These are phyloP conservation scores for Daldinia decipiens DNA, from an alignment of 495 filamentous ascomycete species.

Conservation along the genomic window DNA sequence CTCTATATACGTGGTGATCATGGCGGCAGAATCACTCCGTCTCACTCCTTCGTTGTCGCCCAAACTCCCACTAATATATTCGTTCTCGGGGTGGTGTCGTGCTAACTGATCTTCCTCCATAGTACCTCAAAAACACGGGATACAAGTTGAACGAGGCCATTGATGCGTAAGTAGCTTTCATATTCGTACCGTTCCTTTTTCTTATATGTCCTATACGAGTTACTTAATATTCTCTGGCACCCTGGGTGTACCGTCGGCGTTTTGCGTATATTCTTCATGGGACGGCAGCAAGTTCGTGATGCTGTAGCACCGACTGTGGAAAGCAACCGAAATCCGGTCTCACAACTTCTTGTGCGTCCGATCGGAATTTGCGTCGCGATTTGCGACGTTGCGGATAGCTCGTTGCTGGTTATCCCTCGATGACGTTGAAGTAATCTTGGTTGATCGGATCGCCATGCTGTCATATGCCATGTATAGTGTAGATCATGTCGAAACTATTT, in stretches of 20 bases:
- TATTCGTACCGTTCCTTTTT: conserved; percentile 22
- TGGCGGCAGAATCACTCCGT: neutral
- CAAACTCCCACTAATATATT: neutral
- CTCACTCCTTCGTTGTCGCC: conserved; percentile 1
- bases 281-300: neutral
- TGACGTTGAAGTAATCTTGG: neutral
- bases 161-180: conserved; percentile 58
- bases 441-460: neutral
- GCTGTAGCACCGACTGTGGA: neutral
- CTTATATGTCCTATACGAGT: neutral
- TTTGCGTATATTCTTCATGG: neutral
- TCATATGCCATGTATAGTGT: conserved; percentile 4
- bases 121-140: conserved; percentile 53
- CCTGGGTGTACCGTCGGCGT: neutral
- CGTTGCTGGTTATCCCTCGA: neutral
- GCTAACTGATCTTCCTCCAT: conserved; percentile 34
- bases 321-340: neutral
- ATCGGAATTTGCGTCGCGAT: neutral
- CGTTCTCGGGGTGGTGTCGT: neutral
- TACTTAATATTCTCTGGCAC: neutral
- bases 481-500: neutral
- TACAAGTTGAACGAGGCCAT: conserved; percentile 63
- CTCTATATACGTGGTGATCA: neutral
- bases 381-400: neutral
- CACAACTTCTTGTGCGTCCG: neutral